These are phyloP conservation scores for Daldinia childiae DNA, from an alignment of 495 filamentous ascomycete species.

Conservation along the genomic window DNA sequence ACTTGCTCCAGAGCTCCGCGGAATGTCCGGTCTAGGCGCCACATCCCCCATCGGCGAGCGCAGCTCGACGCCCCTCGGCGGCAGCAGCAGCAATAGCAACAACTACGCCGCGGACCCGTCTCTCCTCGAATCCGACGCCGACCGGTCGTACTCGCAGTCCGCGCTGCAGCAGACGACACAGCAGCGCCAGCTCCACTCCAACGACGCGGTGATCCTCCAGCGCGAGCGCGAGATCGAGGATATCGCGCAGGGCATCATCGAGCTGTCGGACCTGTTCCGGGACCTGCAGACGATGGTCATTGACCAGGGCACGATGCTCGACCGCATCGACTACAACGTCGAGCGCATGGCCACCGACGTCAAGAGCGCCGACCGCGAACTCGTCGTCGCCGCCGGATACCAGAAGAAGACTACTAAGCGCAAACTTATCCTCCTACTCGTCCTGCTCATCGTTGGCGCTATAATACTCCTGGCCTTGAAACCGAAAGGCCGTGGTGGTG, in stretches of 20 bases:
- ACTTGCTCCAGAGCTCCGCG: constrained; percentile 76
- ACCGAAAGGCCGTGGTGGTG: constrained; percentile 64
- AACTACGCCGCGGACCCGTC: constrained; percentile 79
- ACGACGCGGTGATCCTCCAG: constrained; percentile 87
- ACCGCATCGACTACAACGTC: constrained; percentile 98
- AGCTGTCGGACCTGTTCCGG: constrained; percentile 94
- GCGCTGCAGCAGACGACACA: constrained; percentile 76
- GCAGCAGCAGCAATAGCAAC: constrained; percentile 61
- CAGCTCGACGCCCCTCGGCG: constrained; percentile 66
- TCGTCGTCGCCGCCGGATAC: constrained; percentile 84
- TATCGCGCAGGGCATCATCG: constrained; percentile 97
- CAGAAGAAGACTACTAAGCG: constrained; percentile 89
- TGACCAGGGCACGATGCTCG: constrained; percentile 96
- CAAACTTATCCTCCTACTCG: constrained; percentile 87
- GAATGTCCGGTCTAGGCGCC: constrained; percentile 65
- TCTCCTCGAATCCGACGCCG: constrained; percentile 86
- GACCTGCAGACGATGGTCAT: constrained; percentile 97
- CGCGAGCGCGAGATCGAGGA: constrained; percentile 97
- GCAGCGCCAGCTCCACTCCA: constrained; percentile 74
- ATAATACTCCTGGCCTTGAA: constrained; percentile 89
- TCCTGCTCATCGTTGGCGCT: constrained; percentile 83
- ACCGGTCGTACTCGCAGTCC: constrained; percentile 90
- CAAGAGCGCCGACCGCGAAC: constrained; percentile 89
- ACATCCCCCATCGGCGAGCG: constrained; percentile 54
- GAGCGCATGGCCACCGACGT: constrained; percentile 91